Percentiles rank a stretch among this genome's conserved stretches.
Conservation (phyloP, 176 grass and related monocot species). For the Avena sativa region DNA sequence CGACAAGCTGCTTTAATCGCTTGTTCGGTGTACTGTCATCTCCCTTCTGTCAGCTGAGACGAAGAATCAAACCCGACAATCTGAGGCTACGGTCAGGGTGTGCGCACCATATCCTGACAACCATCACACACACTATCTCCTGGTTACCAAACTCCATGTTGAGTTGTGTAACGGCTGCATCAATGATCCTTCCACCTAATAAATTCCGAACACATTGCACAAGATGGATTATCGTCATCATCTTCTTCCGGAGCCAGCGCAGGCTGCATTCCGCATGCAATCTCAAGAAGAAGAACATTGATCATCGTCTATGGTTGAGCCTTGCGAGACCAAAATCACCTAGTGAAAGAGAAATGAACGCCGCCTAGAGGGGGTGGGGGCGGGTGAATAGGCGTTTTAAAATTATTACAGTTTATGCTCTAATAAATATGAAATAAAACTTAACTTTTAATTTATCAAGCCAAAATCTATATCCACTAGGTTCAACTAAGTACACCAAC, state of each 20-base stretch:
- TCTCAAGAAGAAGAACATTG: slow-evolving; percentile 32
- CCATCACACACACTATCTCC: slow-evolving; percentile 47
- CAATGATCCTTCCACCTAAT: slow-evolving; percentile 4
- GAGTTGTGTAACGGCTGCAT: slow-evolving; percentile 12
- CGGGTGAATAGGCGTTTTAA: no score
- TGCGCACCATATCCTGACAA: slow-evolving; percentile 45
- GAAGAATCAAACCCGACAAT: not conserved
- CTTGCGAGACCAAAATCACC: no score
- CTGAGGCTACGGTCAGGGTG: slow-evolving; percentile 30
- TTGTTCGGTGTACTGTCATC: not conserved
- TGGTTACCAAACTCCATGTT: not conserved
- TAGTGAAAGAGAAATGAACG: no score
- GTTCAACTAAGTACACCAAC: no score
- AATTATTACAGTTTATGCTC: no score
- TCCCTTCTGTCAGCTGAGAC: not conserved
- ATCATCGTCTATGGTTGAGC: no score
- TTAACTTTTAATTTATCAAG: no score
- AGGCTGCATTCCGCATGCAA: slow-evolving; percentile 18
- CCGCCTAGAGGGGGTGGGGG: no score
- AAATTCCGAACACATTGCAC: slow-evolving; percentile 26
- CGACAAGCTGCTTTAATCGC: no score
- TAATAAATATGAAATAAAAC: no score
- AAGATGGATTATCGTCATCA: not conserved
- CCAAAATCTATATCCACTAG: no score
- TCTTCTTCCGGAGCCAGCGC: not conserved